Evolutionary conservation across 2,329 filamentous ascomycete genomes (phyloP).

Genomic region (Talaromyces sp.): DNA sequence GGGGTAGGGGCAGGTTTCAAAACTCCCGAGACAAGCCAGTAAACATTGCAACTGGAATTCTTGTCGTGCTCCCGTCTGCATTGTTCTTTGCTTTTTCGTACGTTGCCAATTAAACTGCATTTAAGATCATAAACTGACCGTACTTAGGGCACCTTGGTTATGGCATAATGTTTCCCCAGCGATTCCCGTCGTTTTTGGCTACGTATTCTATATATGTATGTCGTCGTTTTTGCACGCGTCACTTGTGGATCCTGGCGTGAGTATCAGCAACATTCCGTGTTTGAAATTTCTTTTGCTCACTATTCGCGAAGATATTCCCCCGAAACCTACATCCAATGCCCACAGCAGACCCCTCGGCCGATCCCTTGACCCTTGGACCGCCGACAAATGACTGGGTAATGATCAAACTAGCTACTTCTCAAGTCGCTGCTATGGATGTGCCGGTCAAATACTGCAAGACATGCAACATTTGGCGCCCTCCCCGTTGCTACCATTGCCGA

Average conservation of each 20-base stretch:
- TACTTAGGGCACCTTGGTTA: constrained; percentile 64
- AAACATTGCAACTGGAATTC: constrained; percentile 76
- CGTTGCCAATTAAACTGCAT: constrained; percentile 23
- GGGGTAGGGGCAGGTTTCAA: constrained; percentile 75
- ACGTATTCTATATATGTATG: constrained; percentile 83
- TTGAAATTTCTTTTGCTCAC: constrained; percentile 3
- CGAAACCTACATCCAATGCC: constrained; percentile 88
- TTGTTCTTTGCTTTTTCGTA: constrained; percentile 82
- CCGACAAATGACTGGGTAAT: constrained; percentile 91
- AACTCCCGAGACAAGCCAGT: constrained; percentile 84
- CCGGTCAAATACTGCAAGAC: constrained; percentile 98
- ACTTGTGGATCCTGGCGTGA: constrained; percentile 83
- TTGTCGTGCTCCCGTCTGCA: constrained; percentile 71
- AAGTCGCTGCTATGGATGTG: constrained; percentile 88
- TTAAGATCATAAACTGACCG: not conserved
- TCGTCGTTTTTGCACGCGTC: constrained; percentile 95
- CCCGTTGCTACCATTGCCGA: constrained; percentile 91
- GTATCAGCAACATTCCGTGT: constrained; percentile 31
- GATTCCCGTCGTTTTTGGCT: constrained; percentile 83
- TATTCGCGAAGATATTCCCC: constrained; percentile 68
- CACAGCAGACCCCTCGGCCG: constrained; percentile 66
- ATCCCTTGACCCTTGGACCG: constrained; percentile 75
- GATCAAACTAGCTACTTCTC: constrained; percentile 71
- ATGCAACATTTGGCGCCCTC: constrained; percentile 95
- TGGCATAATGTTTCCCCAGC: constrained; percentile 85